Base-by-base conservation (phyloP, 768 basidiomycete genomes). In the Piloderma croceum region DNA sequence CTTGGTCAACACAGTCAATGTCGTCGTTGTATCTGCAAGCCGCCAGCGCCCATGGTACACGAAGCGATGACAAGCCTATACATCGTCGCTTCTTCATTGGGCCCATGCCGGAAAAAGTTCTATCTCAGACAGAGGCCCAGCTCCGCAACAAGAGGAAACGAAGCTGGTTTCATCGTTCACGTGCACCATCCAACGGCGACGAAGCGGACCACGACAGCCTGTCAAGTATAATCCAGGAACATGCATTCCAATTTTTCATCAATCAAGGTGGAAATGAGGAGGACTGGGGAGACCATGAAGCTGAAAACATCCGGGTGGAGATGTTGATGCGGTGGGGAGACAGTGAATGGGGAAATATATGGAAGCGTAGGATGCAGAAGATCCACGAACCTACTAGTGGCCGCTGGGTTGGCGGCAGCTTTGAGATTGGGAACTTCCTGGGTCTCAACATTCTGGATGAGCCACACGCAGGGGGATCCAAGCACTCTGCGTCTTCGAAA, bases 371-470 rank as follows among this genome's bases (percentile, higher is more conserved):
- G 39, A 63, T 62, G 15, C 57, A 58, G 37, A 49, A 54, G 19
- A 29, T 29, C 9, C 46, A 50, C 17, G 46, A 46, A 24, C 53
- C 48, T 35, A 54, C 48, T 24, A 40, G 48, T 12, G 60, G 55
- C 11, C 66, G 61, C 17, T 89, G 84, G 83, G 71, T 84, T 21
- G 85, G 88, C 20, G 69, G 69, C 18, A 85, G 79, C 44, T 90
- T 90, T 46, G 83, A 87, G 51, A 68, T 90, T 25, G 88, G 88
- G 3, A 71, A 71, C n/a, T 71, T 90, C 45, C 64, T 89, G 25
- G 88, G 85, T 9, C 70, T 88, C 37, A 73, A 78, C 45, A 62
- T 83, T 23, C 62, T 81, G 36, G 63, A 71, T 32, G 64, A 64
- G 33, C 53, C 55, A 27, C 52, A 51, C 5, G 41, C 42, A 15